These are phyloP conservation scores for Letharia lupina DNA, from an alignment of 495 filamentous ascomycete species.

Conservation along the genomic window DNA sequence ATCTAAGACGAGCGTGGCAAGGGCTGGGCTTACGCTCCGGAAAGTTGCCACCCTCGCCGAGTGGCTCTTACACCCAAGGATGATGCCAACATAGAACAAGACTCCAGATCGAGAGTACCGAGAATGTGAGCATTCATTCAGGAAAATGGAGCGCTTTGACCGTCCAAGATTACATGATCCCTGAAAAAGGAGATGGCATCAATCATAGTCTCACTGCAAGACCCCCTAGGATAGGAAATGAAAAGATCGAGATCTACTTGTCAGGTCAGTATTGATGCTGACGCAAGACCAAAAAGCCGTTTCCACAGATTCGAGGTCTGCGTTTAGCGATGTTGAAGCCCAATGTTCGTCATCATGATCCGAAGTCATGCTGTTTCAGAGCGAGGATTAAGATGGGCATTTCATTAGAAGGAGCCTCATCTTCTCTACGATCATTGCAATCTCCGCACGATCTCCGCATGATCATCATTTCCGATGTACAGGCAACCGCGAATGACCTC, in stretches of 20 bases:
- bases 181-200: not conserved
- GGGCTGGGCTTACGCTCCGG: not conserved
- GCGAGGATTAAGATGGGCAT: not conserved
- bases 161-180: not conserved
- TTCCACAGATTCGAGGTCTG: not conserved
- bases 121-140: not conserved
- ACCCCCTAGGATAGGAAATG: not conserved
- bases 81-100: not conserved
- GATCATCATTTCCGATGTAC: conserved; percentile 13
- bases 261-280: not conserved
- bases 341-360: not conserved
- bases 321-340: not conserved
- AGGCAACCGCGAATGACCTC: conserved; percentile 13
- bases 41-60: not conserved
- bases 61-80: not conserved
- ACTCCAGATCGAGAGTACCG: not conserved
- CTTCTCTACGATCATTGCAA: not conserved
- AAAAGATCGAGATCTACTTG: not conserved
- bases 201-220: not conserved
- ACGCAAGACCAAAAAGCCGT: not conserved
- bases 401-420: conserved; percentile 11
- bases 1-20: not conserved
- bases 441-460: not conserved
- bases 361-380: not conserved
- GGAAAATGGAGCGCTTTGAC: conserved; percentile 1